Percentiles rank a stretch among this genome's conserved stretches.
Evolutionary conservation across 257 asterid genomes (phyloP).

Genomic region (Scutellaria minor): DNA sequence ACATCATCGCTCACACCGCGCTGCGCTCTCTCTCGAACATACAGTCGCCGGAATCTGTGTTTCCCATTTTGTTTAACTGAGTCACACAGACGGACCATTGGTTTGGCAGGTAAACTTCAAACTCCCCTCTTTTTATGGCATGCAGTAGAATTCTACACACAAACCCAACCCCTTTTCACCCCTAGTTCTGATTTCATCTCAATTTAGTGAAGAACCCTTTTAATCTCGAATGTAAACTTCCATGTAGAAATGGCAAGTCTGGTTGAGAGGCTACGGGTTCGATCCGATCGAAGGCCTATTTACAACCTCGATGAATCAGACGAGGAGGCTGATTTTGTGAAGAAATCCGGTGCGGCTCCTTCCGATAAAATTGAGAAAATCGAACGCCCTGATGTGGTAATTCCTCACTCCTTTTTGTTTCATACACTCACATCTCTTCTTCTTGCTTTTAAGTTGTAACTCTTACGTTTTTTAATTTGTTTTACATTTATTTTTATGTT

Average conservation of each 20-base stretch:
- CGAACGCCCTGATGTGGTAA: constrained; percentile 58
- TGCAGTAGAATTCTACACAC: constrained; percentile 11
- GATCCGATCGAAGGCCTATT: constrained; percentile 83
- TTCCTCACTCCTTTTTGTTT: background rate
- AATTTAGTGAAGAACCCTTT: constrained; percentile 14
- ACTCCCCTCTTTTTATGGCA: background rate
- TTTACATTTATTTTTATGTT: background rate
- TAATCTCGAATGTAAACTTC: background rate
- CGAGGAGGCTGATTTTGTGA: constrained; percentile 59
- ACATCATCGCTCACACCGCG: constrained; percentile 19
- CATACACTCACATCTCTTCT: background rate
- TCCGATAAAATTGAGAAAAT: constrained; percentile 43
- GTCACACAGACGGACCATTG: constrained; percentile 14
- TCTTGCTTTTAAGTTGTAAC: background rate
- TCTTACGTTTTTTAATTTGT: background rate
- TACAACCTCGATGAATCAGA: constrained; percentile 93
- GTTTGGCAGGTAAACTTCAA: constrained; percentile 33
- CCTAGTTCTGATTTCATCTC: constrained; percentile 27
- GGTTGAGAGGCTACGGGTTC: constrained; percentile 63
- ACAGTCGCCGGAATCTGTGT: background rate
- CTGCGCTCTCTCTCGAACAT: background rate
- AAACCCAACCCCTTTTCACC: constrained; percentile 9
- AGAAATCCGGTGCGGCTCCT: constrained; percentile 40
- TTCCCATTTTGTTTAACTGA: background rate
- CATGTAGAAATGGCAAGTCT: constrained; percentile 51